Base-by-base conservation (phyloP, 192 early-diverging fungal genomes). In the Linnemannia schmuckeri region DNA sequence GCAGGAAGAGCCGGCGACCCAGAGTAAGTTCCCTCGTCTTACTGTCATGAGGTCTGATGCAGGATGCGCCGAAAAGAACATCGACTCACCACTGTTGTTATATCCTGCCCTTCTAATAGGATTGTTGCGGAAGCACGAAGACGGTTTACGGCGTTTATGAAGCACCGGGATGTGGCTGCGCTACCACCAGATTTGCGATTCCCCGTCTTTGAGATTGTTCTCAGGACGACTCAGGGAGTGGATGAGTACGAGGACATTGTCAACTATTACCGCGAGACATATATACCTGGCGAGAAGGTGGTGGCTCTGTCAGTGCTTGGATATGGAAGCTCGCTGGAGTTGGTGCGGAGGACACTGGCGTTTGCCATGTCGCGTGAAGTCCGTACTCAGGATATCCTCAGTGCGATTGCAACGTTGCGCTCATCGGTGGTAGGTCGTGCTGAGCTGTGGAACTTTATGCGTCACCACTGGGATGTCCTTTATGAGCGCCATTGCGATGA, bases 391-490 rank as follows among this genome's bases (percentile, higher is more conserved):
- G 94, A 95, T 82, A 80, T 92, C 33, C 81, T 93, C 72, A 87
- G 75, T 66, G 81, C 83, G 20, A 86, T 89, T 63, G 88, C 85
- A 0, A 93, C 90, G 0, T 88, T 96, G 79, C 81, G 89, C 37
- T 79, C 90, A 2, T 87, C 54, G 88, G 93, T 82, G 80, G 79
- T 52, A 69, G 90, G 76, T 80, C 90, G 70, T 89, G 95, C 79
- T 76, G 92, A 80, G 74, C 81, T 95, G 75, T 97, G 95, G 95
- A 82, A 93, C 79, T 95, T 92, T 88, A 92, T 95, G 85, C 89
- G 90, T 71, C 75, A 81, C 47, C 90, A 94, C 80, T 97, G 91
- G 82, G 88, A 92, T 46, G 77, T 90, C 24, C 80, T 94, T 18
- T 83, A 87, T 38, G 78, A 83, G 35, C 93, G 92, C 57, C 93